Evolutionary conservation across 2,329 filamentous ascomycete species (phyloP).

Genomic region (Cyphellophora europaea): DNA sequence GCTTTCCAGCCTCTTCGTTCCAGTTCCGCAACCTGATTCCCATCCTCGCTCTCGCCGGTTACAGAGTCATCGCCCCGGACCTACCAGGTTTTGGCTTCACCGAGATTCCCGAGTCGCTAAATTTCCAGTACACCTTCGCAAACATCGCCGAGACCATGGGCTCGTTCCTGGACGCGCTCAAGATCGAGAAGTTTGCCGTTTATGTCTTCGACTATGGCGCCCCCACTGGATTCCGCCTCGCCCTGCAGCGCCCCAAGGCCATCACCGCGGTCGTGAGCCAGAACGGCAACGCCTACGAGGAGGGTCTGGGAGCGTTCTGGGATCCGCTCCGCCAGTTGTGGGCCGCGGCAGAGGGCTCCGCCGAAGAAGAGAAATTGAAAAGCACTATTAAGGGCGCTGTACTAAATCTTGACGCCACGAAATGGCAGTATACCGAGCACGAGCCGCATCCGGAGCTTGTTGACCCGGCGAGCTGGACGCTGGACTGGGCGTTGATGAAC

Average conservation of each 20-base stretch:
- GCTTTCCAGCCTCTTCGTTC: slow-evolving; percentile 37
- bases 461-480: slow-evolving; percentile 27
- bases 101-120: slow-evolving; percentile 27
- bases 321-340: slow-evolving; percentile 38
- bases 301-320: slow-evolving; percentile 48
- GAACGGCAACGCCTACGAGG: slow-evolving; percentile 53
- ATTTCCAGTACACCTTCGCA: slow-evolving; percentile 47
- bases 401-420: slow-evolving; percentile 30
- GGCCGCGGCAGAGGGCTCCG: slow-evolving; percentile 26
- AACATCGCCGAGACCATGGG: slow-evolving; percentile 39
- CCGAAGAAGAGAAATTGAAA: slow-evolving; percentile 23
- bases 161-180: slow-evolving; percentile 40
- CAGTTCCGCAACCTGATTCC: slow-evolving; percentile 38
- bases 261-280: slow-evolving; percentile 48
- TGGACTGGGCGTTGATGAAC: slow-evolving; percentile 45
- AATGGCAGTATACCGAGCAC: slow-evolving; percentile 22
- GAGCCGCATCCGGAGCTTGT: slow-evolving; percentile 16
- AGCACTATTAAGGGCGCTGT: slow-evolving; percentile 25
- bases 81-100: slow-evolving; percentile 54
- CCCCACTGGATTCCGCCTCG: slow-evolving; percentile 45
- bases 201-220: slow-evolving; percentile 59
- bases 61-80: slow-evolving; percentile 46
- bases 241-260: slow-evolving; percentile 37
- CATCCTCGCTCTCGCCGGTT: slow-evolving; percentile 28
- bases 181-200: slow-evolving; percentile 39